A percentile compares a stretch with the other conserved stretches of the same genome.
Evolutionary conservation across 2,329 filamentous ascomycete genomes (phyloP).

Genomic region (Ascochyta pisi): DNA sequence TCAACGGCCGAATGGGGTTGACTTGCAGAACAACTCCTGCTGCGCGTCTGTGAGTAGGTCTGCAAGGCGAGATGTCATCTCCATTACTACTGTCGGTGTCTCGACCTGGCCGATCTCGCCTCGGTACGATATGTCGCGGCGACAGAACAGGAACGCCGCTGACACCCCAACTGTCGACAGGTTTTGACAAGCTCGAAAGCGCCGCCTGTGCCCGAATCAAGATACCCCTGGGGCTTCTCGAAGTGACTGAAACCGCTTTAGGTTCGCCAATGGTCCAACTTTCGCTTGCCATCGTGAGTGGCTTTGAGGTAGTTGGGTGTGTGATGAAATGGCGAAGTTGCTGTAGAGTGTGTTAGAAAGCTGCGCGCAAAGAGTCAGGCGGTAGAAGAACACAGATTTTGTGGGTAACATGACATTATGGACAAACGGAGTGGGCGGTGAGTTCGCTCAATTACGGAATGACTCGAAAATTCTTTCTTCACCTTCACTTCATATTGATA

Average conservation of each 20-base stretch:
- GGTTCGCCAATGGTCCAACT: background rate
- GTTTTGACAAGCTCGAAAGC: background rate
- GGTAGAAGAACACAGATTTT: background rate
- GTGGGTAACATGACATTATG: background rate
- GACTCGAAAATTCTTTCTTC: background rate
- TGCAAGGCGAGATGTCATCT: background rate
- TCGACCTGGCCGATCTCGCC: background rate
- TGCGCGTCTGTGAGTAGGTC: background rate
- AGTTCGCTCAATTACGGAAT: background rate
- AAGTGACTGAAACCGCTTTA: background rate
- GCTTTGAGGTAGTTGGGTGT: background rate
- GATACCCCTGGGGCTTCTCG: background rate
- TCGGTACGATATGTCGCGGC: background rate
- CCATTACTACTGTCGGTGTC: background rate
- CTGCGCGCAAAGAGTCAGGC: background rate
- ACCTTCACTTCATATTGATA: background rate
- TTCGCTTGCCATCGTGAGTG: background rate
- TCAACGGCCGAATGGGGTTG: background rate
- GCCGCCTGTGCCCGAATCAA: background rate
- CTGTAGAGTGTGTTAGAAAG: too few species aligned
- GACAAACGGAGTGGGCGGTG: background rate
- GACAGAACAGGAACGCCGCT: constrained; percentile 3
- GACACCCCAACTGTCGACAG: constrained; percentile 1
- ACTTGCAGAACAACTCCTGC: background rate
- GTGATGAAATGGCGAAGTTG: background rate